Evolutionary conservation across 2,329 filamentous ascomycete genomes (phyloP).

Genomic region (Colletotrichum siamense): DNA sequence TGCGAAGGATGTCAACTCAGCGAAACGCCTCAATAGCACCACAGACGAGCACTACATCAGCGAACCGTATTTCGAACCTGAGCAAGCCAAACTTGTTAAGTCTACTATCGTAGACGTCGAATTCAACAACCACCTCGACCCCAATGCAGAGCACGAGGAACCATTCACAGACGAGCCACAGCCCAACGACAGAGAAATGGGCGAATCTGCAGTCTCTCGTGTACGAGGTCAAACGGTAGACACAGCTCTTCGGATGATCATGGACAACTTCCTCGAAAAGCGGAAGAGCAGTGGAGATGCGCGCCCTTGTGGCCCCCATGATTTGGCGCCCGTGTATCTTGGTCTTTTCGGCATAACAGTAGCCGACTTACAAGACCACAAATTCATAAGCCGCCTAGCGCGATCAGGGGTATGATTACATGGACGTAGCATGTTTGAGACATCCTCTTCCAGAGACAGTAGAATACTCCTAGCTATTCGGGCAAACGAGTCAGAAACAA

Average conservation of each 20-base stretch:
- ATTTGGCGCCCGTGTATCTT: background rate
- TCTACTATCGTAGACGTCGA: background rate
- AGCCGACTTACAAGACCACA: background rate
- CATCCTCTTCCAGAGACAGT: background rate
- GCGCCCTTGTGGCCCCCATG: background rate
- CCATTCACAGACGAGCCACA: rapidly evolving
- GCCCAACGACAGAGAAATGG: rapidly evolving
- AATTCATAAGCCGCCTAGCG: background rate
- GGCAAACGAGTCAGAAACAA: background rate
- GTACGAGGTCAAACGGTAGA: background rate
- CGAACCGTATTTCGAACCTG: background rate
- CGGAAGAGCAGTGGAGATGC: background rate
- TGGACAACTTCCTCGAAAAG: background rate
- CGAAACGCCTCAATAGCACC: background rate
- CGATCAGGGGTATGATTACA: background rate
- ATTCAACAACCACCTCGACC: background rate
- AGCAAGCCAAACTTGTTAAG: background rate
- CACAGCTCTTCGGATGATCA: background rate
- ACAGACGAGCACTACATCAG: background rate
- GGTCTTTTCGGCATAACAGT: background rate
- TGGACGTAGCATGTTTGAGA: background rate
- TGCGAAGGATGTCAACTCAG: background rate
- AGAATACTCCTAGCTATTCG: background rate
- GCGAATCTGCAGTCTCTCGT: background rate
- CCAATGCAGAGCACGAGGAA: background rate